Evolutionary conservation across 495 filamentous ascomycete species (phyloP), one percentile per base, ranked within the genome.

Genomic region (Rhypophila decipiens): DNA sequence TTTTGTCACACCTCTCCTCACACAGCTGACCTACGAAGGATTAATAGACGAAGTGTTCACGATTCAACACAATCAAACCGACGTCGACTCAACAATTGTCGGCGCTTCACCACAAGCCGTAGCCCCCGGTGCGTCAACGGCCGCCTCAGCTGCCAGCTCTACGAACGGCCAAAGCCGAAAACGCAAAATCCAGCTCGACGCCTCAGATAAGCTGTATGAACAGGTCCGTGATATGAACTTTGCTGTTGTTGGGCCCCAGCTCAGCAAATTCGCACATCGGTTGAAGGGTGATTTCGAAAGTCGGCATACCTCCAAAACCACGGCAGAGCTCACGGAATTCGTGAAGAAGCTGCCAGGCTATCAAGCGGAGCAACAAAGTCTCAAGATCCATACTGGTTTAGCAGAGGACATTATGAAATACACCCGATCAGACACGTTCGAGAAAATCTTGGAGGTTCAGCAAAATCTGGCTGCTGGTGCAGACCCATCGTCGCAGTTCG

Each of bases 21-120:
- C 93, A 0, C 94, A 97, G 61, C 73, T 99, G 34, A 99, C 94
- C 8, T 99, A 99, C 58, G 90, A 97, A 68, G 94, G 94, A 1
- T 65, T 99, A 23, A 86, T 99, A 42, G 94, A 99, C 62, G 94
- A 99, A 67, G 78, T 88, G 29, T 94, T 95, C 51, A 85, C 86
- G 39, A 91, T 99, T 49, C 77, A 85, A 49, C 79, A 83, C 54
- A 96, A 91, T 63, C 87, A 95, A 63, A 84, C 88, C 35, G 90
- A 97, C 56, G 79, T 97, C n/a, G 91, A 96, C 57, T 83, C 88
- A 20, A 87, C 90, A 12, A 84, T 99, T 42, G 82, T 95, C 12
- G 93, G 94, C 5, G 77, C 80, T 42, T 75, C 84, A 11, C 65
- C 81, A 19, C 78, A 75, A 35, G 64, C 75, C 19, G 67, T 79